Base-by-base conservation (phyloP, 2,329 filamentous ascomycete species). In the Monosporascus ibericus region DNA sequence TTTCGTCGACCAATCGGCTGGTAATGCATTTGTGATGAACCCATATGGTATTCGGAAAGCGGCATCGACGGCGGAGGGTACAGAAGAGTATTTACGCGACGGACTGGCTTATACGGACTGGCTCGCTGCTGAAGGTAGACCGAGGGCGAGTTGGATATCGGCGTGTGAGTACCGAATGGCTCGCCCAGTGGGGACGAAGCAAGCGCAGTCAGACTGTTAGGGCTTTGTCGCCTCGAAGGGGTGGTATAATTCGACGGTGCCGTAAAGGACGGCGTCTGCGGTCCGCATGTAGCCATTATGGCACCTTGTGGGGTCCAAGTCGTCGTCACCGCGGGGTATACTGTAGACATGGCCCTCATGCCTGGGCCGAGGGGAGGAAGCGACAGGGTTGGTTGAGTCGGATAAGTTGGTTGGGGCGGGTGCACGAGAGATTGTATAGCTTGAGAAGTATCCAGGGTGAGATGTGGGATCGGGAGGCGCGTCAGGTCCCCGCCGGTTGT, bases 31-130 rank as follows among this genome's bases (percentile, higher is more conserved):
- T 91, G 81, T 55, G 83, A 79, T 49, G 87, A 84, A 47, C 79
- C 72, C 50, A 88, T 75, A 58, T 87, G 78, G 65, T 90, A 87
- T 60, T 88, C 81, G 57, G 92, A 86, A 57, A 95, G 80, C 7
- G 90, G 90, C 8, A 84, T 79, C 24, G 89, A 88, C 0, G 91
- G 88, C 6, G 91, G 90, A 34, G 92, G 92, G 53, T 94, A 90
- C 30, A 96, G 77, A n/a, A 97, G 80, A 1, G 90, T 95, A 60
- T 94, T 91, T 54, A 96, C 90, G 55, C 90, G 82, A 50, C 92
- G 87, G 39, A 96, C 87, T 1, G 92, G 92, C 58, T 90, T 88
- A 71, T 97, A 97, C 3, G 94, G 94, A 51, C 92, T 97, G 57
- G 88, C 86, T 52, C 94, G 83, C 67, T 96, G 90, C 64, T 89